Base-by-base conservation (phyloP, 805 yeast genomes). In the Candida coleopterorum region DNA sequence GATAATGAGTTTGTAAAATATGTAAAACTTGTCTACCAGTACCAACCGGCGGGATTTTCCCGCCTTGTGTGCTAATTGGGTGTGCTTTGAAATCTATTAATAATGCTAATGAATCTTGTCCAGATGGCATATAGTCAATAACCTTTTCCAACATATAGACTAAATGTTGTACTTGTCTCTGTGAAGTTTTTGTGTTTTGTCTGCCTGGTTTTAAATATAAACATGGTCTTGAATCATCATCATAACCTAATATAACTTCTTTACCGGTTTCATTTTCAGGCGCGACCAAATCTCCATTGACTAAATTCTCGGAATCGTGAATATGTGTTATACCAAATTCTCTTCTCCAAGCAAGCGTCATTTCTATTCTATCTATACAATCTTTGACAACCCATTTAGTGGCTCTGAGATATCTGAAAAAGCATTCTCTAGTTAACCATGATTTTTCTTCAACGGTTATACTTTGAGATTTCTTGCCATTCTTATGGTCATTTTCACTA, bases 1-100 rank as follows among this genome's bases (percentile, higher is more conserved):
- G 98, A 58, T 93, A 93, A 60, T 93, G 99, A 9, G 95, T 88
- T 63, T 93, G 99, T 49, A 93, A 68, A 56, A 93, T 93, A 58
- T 84, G 86, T 47, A 93, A 71, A 22, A 90, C 97, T 62, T 88
- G 95, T 55, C 89, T 81, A 24, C 96, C 97, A 12, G 79, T 84
- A 35, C 83, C 74, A 29, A 90, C 69, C 1, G 96, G 87, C n/a
- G 97, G 97, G 39, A 87, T 77, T 54, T 84, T 86, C 40, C 82
- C 74, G 22, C 76, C 64, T 39, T 64, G 68, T 36, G 66, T 79
- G 56, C 70, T 71, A 23, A 64, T 72, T 38, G 85, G 83, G 41
- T 86, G 79, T 14, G 85, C 80, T 60, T 90, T 86, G 63, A 93
- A 90, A 60, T 93, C 98, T 46, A 93, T 90, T 45, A 94, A 68